Evolutionary conservation across 495 filamentous ascomycete genomes (phyloP), one percentile per base, ranked within the genome.

Genomic region (Hypoxylon trugodes): DNA sequence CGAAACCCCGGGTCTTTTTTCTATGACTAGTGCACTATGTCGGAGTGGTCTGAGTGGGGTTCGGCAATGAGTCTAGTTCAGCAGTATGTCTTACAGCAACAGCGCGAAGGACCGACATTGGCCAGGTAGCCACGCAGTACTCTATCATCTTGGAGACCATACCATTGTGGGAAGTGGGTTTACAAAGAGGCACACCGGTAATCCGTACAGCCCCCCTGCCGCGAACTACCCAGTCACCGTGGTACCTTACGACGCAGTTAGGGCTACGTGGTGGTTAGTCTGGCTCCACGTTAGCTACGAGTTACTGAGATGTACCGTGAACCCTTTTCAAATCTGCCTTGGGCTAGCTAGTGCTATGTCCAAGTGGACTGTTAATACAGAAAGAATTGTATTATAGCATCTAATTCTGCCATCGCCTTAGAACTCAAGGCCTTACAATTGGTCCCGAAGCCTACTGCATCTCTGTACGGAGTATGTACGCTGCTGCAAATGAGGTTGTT

Each of bases 1-100:
- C 55, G n/a, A 28, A 37, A 8, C 12, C 40, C 48, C 19, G 61
- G 53, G 54, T 37, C 40, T 48, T 46, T 33, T 21, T 38, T n/a
- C 9, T 35, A 15, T 36, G 35, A 37, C 35, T 37, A 37, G 5
- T n/a, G 26, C 33, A 22, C 25, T 19, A 10, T 47, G 13, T 15
- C 21, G 25, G 28, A 30, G 43, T 15, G 22, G 26, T 15, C 13
- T 32, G 22, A 15, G 25, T 12, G 32, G 32, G 8, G 32, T 12
- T 22, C 15, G 24, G 15, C 28, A 5, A 30, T 10, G n/a, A n/a
- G 28, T 30, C 28, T 10, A 30, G 28, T 10, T 10, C 28, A 10
- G 5, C 19, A 46, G 9, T 28, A 3, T 1, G 42, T 46, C 6
- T 28, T 8, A 46, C 42, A 30, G 24, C 30, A 46, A n/a, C n/a